Base-by-base conservation (phyloP, 2,329 filamentous ascomycete genomes). In the Xylaria sp. region DNA sequence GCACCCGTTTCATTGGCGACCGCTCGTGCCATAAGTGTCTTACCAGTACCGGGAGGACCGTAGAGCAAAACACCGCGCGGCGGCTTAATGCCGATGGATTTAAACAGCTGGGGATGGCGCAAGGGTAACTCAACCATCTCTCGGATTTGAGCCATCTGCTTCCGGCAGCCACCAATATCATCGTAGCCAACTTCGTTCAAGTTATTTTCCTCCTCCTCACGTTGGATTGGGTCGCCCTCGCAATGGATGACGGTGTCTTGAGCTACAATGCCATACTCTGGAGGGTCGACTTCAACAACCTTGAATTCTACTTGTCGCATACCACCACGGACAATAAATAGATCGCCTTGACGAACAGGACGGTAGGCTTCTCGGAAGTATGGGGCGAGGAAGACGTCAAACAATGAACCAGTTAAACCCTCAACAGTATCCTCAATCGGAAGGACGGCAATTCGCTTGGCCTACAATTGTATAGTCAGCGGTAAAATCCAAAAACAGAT, bases 241-340 rank as follows among this genome's bases (percentile, higher is more conserved):
- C 95, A 98, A 83, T 99, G 95, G 71, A 99, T 98, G 71, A 99
- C 91, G 17, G 95, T 99, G 75, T 99, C 95, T 80, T 99, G 95
- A 63, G 95, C 95, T 61, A 99, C 95, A 68, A 99, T 99, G 71
- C 96, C 96, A 75, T 96, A 98, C 84, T 99, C 95, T 69, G 95
- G 95, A 47, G 95, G 93, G 73, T 99, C 95, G 49, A 99, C 93
- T 81, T 99, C 95, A 48, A 99, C 94, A 41, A 99, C 94, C 85
- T 99, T 99, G 85, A 99, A 99, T 77, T 99, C 95, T 35, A 99
- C 95, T 80, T 97, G 94, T 78, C 95, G 89, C 95, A 99, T 99
- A 76, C 93, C 94, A 81, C 94, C 95, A 74, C 95, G 90, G 64
- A 95, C 92, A 77, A 93, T 97, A 85, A 99, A 99, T 60, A 97